Base-by-base conservation (phyloP, 768 basidiomycete species). In the Mrakia gelida region DNA sequence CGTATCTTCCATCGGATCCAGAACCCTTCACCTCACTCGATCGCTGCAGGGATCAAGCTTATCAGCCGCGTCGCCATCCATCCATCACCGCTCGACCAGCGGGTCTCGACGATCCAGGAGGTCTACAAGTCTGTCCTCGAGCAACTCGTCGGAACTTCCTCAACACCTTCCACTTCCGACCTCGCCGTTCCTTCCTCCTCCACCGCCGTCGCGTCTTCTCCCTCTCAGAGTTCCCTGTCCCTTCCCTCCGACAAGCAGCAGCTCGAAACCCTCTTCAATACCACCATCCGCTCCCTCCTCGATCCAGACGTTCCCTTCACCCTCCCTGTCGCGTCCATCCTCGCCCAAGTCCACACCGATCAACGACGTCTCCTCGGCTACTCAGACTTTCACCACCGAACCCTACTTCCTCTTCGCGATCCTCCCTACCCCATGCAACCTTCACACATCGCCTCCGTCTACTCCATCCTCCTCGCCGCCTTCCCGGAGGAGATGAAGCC, bases 401-500 rank as follows among this genome's bases (percentile, higher is more conserved):
- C 38, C 11, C 67, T 70, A 41, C 4, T n/a, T 21, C 34, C 38
- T 13, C 38, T 70, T 23, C 41, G 34, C 1, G 67, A 70, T 9
- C 67, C 67, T 38, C 34, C 38, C 18, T 70, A 70, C 38, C 67
- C 67, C 4, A 16, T 70, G 18, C 21, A n/a, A 41, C 67, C 67
- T 26, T 1, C 1, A 8, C 16, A 70, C 34, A 21, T 70, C 38
- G 16, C 67, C 26, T 70, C 67, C 67, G 1, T 41, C 67, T 70
- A 38, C 26, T 34, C 67, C 1, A 70, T 70, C 38, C 67, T 70
- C 67, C 3, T n/a, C n/a, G 8, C 18, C 18, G 26, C 38, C 5
- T 70, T 70, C 38, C 34, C 67, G 6, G 38, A 41, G 34, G 38
- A 70, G 38, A 70, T 70, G 67, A 34, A 41, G 18, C 67, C 67